Conservation (phyloP, 192 early-diverging fungal species). For the Mortierella claussenii region DNA sequence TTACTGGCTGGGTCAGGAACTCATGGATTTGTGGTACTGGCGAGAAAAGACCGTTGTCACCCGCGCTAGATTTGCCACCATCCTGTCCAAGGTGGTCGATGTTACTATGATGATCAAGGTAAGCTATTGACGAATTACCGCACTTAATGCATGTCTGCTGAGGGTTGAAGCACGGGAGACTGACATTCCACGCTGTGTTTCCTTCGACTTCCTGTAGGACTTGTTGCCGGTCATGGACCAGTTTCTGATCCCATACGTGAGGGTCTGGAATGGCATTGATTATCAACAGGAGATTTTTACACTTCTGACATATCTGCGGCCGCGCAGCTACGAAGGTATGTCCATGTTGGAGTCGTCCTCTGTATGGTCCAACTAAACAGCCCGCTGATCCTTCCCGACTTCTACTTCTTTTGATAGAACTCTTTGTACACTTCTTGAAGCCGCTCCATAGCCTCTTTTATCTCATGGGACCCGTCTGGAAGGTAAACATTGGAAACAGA, state of each 20-base stretch:
- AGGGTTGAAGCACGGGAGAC: no score
- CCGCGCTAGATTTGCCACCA: conserved; percentile 24
- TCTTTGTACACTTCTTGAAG: conserved; percentile 47
- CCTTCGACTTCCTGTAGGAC: conserved; percentile 26
- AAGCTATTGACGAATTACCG: not conserved
- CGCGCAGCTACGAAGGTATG: conserved; percentile 59
- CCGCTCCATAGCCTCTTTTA: conserved; percentile 54
- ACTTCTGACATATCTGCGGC: conserved; percentile 57
- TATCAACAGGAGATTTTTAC: conserved; percentile 58
- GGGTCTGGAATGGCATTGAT: conserved; percentile 60
- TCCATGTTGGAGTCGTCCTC: no score
- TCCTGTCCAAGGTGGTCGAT: conserved; percentile 50
- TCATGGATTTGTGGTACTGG: conserved; percentile 61
- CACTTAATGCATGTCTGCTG: no score
- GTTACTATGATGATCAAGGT: conserved; percentile 61
- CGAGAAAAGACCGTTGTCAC: conserved; percentile 44
- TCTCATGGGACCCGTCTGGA: conserved; percentile 57
- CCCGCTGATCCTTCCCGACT: no score
- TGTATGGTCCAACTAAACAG: no score
- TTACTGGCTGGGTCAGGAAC: conserved; percentile 57
- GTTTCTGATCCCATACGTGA: conserved; percentile 56
- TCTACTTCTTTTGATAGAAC: conserved; percentile 26
- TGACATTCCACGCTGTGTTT: not conserved
- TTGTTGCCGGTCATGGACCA: conserved; percentile 60
- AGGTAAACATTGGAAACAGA: conserved; percentile 55